A percentile compares a stretch with the other conserved stretches of the same genome.
Conservation (phyloP, 768 basidiomycete genomes). For the Boletellus emodensis region DNA sequence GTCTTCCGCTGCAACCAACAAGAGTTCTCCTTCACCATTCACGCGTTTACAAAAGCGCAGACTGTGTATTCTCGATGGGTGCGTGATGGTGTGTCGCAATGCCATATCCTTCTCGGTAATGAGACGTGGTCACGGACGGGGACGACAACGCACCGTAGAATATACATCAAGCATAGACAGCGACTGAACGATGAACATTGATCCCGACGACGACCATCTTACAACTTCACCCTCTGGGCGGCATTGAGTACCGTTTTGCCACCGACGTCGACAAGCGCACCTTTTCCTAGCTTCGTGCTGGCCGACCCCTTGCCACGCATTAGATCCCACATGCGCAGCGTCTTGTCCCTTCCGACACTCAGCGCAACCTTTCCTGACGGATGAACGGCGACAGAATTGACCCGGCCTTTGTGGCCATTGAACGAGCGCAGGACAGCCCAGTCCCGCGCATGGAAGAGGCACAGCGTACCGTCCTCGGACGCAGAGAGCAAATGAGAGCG, state of each 20-base stretch:
- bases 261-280: conserved; percentile 36
- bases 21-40: conserved; percentile 55
- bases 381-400: conserved; percentile 89
- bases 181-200: conserved; percentile 75
- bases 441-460: conserved; percentile 88
- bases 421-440: conserved; percentile 86
- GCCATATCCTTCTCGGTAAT: conserved; percentile 62
- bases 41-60: conserved; percentile 67
- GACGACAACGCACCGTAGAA: conserved; percentile 50
- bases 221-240: conserved; percentile 85
- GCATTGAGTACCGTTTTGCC: not conserved
- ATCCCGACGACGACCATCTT: conserved; percentile 77
- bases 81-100: conserved; percentile 65
- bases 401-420: conserved; percentile 90
- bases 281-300: conserved; percentile 85
- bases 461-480: conserved; percentile 89
- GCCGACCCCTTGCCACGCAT: conserved; percentile 91
- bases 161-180: conserved; percentile 79
- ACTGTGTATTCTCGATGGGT: conserved; percentile 83
- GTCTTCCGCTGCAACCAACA: conserved; percentile 87
- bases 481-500: conserved; percentile 88
- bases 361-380: conserved; percentile 89
- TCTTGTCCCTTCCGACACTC: conserved; percentile 86
- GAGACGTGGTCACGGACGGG: not conserved
- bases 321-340: conserved; percentile 96